phyloP scores from a whole-genome alignment of 2,329 filamentous ascomycete genomes.

The Pseudopithomyces chartarum region DNA sequence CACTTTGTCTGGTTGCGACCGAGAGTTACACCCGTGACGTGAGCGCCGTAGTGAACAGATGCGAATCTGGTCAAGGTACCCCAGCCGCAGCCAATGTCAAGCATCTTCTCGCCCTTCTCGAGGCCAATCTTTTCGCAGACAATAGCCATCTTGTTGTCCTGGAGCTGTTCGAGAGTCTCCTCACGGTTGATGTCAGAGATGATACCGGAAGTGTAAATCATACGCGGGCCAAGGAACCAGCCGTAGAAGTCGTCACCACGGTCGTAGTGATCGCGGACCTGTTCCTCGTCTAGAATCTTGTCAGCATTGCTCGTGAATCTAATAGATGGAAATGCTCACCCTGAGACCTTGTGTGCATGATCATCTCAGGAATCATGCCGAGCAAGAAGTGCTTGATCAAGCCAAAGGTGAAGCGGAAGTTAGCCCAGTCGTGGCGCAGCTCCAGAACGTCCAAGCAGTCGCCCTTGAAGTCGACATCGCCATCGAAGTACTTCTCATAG shows the following conservation, averaged over 20 bases:
- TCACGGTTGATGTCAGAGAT: constrained; percentile 87
- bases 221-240: constrained; percentile 97
- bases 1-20: constrained; percentile 96
- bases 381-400: constrained; percentile 89
- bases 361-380: constrained; percentile 84
- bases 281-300: constrained; percentile 78
- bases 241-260: constrained; percentile 97
- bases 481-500: constrained; percentile 97
- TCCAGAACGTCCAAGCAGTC: constrained; percentile 88
- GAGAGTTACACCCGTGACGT: constrained; percentile 87
- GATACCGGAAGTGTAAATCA: constrained; percentile 97
- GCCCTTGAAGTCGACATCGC: constrained; percentile 92
- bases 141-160: constrained; percentile 95
- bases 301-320: constrained; percentile 36
- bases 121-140: constrained; percentile 96
- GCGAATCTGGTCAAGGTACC: constrained; percentile 94
- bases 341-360: constrained; percentile 91
- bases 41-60: constrained; percentile 86
- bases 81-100: constrained; percentile 98
- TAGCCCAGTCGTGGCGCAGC: constrained; percentile 96
- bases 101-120: constrained; percentile 77
- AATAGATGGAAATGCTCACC: no score
- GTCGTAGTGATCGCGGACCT: constrained; percentile 97
- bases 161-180: constrained; percentile 90
- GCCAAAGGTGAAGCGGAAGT: constrained; percentile 84